Percentiles rank a stretch among this genome's conserved stretches.
Evolutionary conservation across 371 early-diverging fungal genomes (phyloP).

Genomic region (Parasitella parasitica): DNA sequence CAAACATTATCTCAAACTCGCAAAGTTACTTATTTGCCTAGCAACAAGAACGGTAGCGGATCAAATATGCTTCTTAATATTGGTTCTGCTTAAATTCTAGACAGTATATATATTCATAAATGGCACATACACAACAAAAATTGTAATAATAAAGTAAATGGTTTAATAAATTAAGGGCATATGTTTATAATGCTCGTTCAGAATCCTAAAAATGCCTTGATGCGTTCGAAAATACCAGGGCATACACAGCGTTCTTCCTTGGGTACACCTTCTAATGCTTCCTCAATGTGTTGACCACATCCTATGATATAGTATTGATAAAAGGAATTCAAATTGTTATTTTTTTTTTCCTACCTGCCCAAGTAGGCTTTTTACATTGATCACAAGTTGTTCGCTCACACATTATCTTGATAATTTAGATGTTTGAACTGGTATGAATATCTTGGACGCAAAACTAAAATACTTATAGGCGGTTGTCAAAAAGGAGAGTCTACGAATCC

Average conservation of each 20-base stretch:
- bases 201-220: constrained; percentile 10
- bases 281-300: constrained; percentile 19
- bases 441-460: too few species aligned
- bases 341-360: constrained; percentile 1
- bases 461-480: neutral
- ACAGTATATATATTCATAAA: neutral
- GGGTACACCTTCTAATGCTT: constrained; percentile 12
- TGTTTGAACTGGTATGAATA: neutral
- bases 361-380: constrained; percentile 17
- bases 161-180: neutral
- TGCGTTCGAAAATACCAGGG: constrained; percentile 14
- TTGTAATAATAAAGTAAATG: constrained; percentile 5
- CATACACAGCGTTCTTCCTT: constrained; percentile 17
- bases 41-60: constrained; percentile 24
- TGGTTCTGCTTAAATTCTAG: constrained; percentile 9
- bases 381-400: constrained; percentile 15
- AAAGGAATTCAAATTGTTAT: neutral
- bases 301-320: neutral
- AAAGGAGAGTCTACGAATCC: neutral
- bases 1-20: constrained; percentile 76
- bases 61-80: constrained; percentile 16
- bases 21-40: constrained; percentile 93
- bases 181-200: neutral
- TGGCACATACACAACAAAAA: constrained; percentile 1
- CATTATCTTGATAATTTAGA: neutral